Evolutionary conservation across 352 stramenopile species (phyloP), one percentile per base, ranked within the genome.

Genomic region (Globisporangium iwayamae): DNA sequence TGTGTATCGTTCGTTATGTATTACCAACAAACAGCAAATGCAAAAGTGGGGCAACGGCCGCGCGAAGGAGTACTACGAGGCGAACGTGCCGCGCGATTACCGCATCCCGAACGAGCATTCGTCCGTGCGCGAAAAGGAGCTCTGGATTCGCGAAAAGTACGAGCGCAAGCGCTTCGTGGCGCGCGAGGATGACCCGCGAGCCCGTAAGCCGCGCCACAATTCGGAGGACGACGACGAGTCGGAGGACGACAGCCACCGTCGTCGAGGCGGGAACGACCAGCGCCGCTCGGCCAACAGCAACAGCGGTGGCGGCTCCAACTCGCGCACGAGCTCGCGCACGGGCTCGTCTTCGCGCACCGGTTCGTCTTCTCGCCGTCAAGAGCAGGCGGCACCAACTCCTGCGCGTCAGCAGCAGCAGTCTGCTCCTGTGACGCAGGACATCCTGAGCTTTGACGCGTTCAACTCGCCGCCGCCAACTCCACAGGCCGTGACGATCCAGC

Each of bases 81-180:
- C 88, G 4, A 86, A 85, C 34, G 74, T 96, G 25, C 88, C 89
- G 28, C 62, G 74, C 34, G 85, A 93, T 66, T 91, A 88, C 71
- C 84, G 81, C 61, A 72, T 86, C 28, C 86, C 86, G 30, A 93
- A 78, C 60, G 86, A 95, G 45, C 86, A 95, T 56, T 87, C 82
- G 55, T 75, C 67, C 5, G 86, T 93, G 54, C 78, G 89, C n/a
- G 89, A 96, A 39, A 92, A 94, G 58, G 89, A 96, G 70, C 86
- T 89, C 68, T 96, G 89, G 89, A 96, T 96, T 66, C 75, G 89
- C 43, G 87, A 96, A 48, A 96, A 96, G 70, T 96, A 96, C 72
- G 89, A 96, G 64, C 82, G 87, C 50, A 91, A 91, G 72, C 77
- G 83, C 28, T 96, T 92, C 63, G 67, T 85, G 8, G 67, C 62